Percentiles rank a stretch among this genome's conserved stretches.
Conservation (phyloP, 495 filamentous ascomycete genomes). For the Neurospora sublineolata region DNA sequence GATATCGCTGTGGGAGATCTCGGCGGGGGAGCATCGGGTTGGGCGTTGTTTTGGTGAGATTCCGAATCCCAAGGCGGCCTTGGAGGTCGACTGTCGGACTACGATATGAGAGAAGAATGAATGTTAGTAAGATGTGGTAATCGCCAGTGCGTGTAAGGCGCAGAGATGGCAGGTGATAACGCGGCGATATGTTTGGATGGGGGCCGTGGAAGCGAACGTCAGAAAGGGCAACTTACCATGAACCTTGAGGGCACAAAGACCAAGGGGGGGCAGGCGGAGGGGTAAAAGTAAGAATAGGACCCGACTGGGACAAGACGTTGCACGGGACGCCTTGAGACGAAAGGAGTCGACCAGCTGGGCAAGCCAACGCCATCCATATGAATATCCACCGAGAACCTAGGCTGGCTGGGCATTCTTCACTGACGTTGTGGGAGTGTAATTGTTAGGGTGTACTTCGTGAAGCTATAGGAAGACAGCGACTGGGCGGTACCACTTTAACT, state of each 20-base stretch:
- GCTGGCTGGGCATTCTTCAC: not conserved
- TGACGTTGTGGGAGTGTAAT: not conserved
- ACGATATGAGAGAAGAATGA: not conserved
- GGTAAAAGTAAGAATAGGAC: not conserved
- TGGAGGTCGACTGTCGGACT: not conserved
- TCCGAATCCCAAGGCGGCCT: not conserved
- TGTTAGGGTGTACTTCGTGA: constrained; percentile 1
- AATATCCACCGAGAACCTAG: not conserved
- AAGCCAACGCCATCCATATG: not conserved
- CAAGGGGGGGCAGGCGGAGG: not conserved
- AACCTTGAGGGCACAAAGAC: not conserved
- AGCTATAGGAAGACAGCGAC: too few relatives aligned
- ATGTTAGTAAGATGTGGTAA: not conserved
- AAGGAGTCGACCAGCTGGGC: not conserved
- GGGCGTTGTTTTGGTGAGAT: not conserved
- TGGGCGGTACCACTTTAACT: constrained; percentile 4
- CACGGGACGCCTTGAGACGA: not conserved
- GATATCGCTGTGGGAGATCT: not conserved
- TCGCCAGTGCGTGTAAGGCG: not conserved
- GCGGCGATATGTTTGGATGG: not conserved
- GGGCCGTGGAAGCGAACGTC: not conserved
- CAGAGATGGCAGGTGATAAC: not conserved
- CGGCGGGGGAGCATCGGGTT: not conserved
- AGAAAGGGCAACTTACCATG: not conserved
- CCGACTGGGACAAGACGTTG: not conserved